Conservation (phyloP, 2,329 filamentous ascomycete species). For the Colletotrichum melonis region DNA sequence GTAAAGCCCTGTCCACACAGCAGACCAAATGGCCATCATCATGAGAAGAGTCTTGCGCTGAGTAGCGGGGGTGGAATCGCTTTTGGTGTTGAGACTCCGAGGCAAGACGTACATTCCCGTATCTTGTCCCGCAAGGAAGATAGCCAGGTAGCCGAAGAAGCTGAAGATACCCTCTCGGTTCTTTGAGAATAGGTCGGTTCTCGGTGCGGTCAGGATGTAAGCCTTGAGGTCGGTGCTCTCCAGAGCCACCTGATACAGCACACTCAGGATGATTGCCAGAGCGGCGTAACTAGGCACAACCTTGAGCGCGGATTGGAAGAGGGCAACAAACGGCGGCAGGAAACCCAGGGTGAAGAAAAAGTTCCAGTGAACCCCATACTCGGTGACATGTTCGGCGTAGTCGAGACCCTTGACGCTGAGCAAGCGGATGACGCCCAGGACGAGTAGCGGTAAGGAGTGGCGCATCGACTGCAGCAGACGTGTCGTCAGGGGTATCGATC, state of each 20-base stretch:
- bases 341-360: constrained; percentile 98
- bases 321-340: constrained; percentile 87
- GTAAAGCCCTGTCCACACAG: constrained; percentile 78
- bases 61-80: constrained; percentile 52
- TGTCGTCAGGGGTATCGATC: constrained; percentile 59
- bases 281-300: constrained; percentile 81
- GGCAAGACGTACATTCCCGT: constrained; percentile 85
- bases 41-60: constrained; percentile 70
- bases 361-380: constrained; percentile 99
- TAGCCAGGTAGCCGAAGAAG: constrained; percentile 92
- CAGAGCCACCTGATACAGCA: constrained; percentile 79
- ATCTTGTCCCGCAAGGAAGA: constrained; percentile 91
- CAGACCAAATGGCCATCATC: constrained; percentile 72
- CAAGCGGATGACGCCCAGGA: constrained; percentile 83
- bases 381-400: constrained; percentile 96
- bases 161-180: constrained; percentile 97
- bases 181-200: constrained; percentile 83
- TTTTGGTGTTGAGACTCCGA: constrained; percentile 57
- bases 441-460: constrained; percentile 84
- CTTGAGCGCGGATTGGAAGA: constrained; percentile 79
- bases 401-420: constrained; percentile 93
- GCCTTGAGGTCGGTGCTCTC: constrained; percentile 82
- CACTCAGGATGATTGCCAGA: constrained; percentile 76
- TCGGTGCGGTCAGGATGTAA: constrained; percentile 85
- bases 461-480: constrained; percentile 76